These are phyloP conservation scores for Silene latifolia DNA, from an alignment of 148 eudicot species.

Conservation along the genomic window DNA sequence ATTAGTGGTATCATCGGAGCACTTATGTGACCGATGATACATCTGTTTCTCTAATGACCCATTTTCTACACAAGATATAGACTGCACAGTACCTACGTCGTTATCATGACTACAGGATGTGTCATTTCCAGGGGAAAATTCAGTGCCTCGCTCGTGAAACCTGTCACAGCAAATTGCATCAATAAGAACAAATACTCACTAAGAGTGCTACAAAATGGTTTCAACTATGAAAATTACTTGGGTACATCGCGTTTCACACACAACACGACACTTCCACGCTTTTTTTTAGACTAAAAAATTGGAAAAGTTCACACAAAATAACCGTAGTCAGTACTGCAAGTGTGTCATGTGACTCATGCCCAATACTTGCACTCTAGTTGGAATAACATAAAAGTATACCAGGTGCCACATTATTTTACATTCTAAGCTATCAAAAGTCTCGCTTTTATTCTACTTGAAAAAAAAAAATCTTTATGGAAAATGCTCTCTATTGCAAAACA, in stretches of 20 bases:
- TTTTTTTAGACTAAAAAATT: too few relatives aligned
- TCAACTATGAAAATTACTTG: too few relatives aligned
- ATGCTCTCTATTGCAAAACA: too few relatives aligned
- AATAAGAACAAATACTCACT: neutral
- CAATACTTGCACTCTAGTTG: too few relatives aligned
- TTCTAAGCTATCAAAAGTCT: neutral
- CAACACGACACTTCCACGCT: too few relatives aligned
- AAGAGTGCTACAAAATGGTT: neutral
- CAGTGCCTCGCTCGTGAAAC: slow-evolving; percentile 9
- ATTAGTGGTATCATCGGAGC: slow-evolving; percentile 46
- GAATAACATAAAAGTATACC: neutral
- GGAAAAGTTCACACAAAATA: too few relatives aligned
- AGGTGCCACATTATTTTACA: neutral
- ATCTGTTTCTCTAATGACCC: slow-evolving; percentile 56
- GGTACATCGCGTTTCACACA: neutral
- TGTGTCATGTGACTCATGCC: too few relatives aligned
- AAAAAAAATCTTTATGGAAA: neutral
- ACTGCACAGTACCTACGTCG: slow-evolving; percentile 59
- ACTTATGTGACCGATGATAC: slow-evolving; percentile 61
- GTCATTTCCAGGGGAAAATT: neutral
- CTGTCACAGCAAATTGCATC: slow-evolving; percentile 19
- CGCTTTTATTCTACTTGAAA: neutral
- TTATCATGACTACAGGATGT: slow-evolving; percentile 39
- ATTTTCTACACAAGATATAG: slow-evolving; percentile 59
- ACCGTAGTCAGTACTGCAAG: too few relatives aligned